Conservation (phyloP, 108 stramenopile species). For the Nitzschia sp. region DNA sequence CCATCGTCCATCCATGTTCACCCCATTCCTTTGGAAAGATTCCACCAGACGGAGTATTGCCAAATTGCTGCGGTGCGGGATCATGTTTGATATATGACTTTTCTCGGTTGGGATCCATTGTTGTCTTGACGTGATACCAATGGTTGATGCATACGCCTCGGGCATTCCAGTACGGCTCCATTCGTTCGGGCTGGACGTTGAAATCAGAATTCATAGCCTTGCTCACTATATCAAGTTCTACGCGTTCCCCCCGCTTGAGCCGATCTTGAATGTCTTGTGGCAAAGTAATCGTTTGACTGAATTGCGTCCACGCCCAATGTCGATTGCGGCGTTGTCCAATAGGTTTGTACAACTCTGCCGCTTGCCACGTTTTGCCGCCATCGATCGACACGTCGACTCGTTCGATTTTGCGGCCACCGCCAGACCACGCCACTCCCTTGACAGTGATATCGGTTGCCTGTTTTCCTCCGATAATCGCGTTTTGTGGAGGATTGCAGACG, state of each 20-base stretch:
- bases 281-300: constrained; percentile 33
- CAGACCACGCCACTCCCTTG: constrained; percentile 76
- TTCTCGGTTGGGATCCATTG: constrained; percentile 34
- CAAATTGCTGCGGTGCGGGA: constrained; percentile 18
- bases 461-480: constrained; percentile 29
- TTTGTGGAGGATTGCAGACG: constrained; percentile 52
- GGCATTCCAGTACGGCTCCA: constrained; percentile 76
- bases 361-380: constrained; percentile 73
- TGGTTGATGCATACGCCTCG: constrained; percentile 80
- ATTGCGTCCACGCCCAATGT: constrained; percentile 51
- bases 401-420: constrained; percentile 77
- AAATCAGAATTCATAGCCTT: constrained; percentile 75
- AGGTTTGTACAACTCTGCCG: constrained; percentile 45
- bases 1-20: constrained; percentile 28
- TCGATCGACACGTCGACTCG: constrained; percentile 85
- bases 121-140: constrained; percentile 55
- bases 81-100: constrained; percentile 18
- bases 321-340: constrained; percentile 24
- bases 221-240: constrained; percentile 52
- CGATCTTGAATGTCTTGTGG: constrained; percentile 38
- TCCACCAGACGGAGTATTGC: constrained; percentile 39
- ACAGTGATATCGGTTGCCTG: constrained; percentile 28
- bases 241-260: constrained; percentile 28
- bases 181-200: constrained; percentile 75
- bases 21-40: constrained; percentile 35